These are phyloP conservation scores for Biscutella laevigata DNA, from an alignment of 441 rosid genomes.

Conservation along the genomic window DNA sequence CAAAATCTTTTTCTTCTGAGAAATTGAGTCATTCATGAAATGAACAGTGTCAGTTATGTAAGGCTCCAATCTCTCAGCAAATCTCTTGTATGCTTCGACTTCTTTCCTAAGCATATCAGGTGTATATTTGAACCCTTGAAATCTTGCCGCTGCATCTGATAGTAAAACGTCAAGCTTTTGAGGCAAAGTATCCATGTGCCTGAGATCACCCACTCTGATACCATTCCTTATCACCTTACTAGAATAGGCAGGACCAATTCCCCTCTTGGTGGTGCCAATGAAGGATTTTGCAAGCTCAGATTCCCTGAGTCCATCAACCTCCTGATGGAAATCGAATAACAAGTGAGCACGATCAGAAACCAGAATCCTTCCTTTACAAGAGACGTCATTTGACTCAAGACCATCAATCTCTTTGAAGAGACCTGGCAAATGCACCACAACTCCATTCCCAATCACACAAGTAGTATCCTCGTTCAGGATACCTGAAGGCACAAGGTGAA, in stretches of 20 bases:
- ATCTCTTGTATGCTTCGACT: constrained; percentile 81
- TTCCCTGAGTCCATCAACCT: constrained; percentile 75
- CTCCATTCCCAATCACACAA: constrained; percentile 91
- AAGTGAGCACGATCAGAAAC: constrained; percentile 94
- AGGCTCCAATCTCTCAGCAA: constrained; percentile 84
- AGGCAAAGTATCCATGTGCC: constrained; percentile 87
- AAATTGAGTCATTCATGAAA: constrained; percentile 69
- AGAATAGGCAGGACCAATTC: constrained; percentile 86
- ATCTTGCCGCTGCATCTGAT: constrained; percentile 73
- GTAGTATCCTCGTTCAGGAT: constrained; percentile 78
- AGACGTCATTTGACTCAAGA: constrained; percentile 67
- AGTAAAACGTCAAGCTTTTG: constrained; percentile 72
- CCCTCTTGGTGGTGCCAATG: constrained; percentile 88
- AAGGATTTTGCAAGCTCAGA: constrained; percentile 82
- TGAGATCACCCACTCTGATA: constrained; percentile 79
- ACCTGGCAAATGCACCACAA: constrained; percentile 84
- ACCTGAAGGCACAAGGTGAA: constrained; percentile 93
- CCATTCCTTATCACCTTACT: constrained; percentile 82
- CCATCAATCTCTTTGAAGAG: constrained; percentile 81
- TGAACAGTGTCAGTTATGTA: constrained; percentile 75
- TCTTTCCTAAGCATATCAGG: constrained; percentile 72
- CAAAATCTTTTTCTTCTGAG: constrained; percentile 65
- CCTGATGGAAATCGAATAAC: constrained; percentile 86
- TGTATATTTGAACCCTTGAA: constrained; percentile 52
- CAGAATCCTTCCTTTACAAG: constrained; percentile 78